A percentile compares a stretch with the other conserved stretches of the same genome.
Evolutionary conservation across 2,329 filamentous ascomycete genomes (phyloP).

Genomic region (Trichoderma polysporum): DNA sequence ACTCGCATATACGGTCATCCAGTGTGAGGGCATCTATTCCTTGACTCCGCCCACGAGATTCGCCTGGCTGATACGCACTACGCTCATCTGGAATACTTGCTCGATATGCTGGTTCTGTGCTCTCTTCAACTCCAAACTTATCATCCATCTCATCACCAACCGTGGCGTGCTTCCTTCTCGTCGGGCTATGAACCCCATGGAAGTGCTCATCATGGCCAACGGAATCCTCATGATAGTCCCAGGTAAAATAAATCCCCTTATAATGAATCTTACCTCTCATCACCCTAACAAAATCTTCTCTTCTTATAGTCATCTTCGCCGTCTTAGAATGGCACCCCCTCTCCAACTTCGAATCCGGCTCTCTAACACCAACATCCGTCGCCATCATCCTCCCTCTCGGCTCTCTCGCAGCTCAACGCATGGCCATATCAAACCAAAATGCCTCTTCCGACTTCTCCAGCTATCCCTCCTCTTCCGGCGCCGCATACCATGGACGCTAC

Average conservation of each 20-base stretch:
- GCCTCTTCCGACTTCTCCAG: conserved; percentile 25
- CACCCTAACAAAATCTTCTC: background rate
- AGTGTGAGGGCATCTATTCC: conserved; percentile 35
- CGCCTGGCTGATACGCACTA: conserved; percentile 42
- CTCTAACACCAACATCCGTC: conserved; percentile 50
- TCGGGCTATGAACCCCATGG: conserved; percentile 49
- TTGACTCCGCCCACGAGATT: conserved; percentile 26
- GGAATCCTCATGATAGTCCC: conserved; percentile 56
- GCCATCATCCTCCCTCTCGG: conserved; percentile 53
- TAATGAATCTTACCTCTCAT: background rate
- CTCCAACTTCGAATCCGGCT: conserved; percentile 49
- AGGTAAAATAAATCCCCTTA: conserved; percentile 37
- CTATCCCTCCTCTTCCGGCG: conserved; percentile 17
- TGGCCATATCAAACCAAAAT: conserved; percentile 31
- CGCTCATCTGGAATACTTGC: conserved; percentile 41
- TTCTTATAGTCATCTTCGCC: conserved; percentile 48
- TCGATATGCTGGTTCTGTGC: conserved; percentile 55
- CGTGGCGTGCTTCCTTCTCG: conserved; percentile 47
- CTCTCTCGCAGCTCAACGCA: conserved; percentile 50
- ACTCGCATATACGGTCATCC: conserved; percentile 38
- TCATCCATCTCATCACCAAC: conserved; percentile 48
- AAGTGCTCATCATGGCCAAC: conserved; percentile 56
- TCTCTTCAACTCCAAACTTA: conserved; percentile 53
- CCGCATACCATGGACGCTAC: conserved; percentile 24
- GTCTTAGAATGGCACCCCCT: conserved; percentile 46